Base-by-base conservation (phyloP, 352 stramenopile species). In the Phytophthora nicotianae region DNA sequence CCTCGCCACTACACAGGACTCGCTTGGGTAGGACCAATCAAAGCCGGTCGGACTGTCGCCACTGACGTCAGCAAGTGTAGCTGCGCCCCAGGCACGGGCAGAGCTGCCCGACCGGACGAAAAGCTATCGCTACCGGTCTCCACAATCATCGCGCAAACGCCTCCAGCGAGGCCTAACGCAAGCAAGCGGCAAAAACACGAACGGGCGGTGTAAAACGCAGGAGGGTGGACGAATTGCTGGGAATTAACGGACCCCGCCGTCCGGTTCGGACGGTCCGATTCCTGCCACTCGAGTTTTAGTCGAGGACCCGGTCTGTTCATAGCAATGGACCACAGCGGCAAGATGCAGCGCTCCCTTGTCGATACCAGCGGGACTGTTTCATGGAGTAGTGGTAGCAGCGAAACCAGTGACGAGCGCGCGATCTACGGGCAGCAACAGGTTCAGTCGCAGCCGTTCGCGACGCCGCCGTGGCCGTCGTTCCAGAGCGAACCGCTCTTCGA, bases 151-250 rank as follows among this genome's bases (percentile, higher is more conserved):
- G 26, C 45, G 45, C 37, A 51, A 33, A 45, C 37, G 46, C 51
- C 52, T 21, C 13, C 32, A 26, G 48, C 47, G 41, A 50, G 58
- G 50, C 23, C 50, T 62, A 65, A 56, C 53, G 62, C 58, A 62
- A 59, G 48, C 60, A 47, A 62, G 61, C 47, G 33, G 38, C 61
- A 70, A 61, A 61, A 70, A 70, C 51, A 70, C 62, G 62, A 63
- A 37, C 24, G 20, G 43, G 33, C 41, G 17, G 41, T 53, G 50
- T 45, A 53, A 54, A 51, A 41, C 50, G 29, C n/a, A 32, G 37
- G 58, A 29, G n/a, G 49, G 40, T 55, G 50, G 41, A 41, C 60
- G 29, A 45, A 26, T 60, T 62, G 49, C 42, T 61, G 51, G 52
- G 59, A 51, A 35, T 11, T 24, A 35, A 42, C 19, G 11, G 9